Evolutionary conservation across 129 eudicot species (phyloP), one percentile per base, ranked within the genome.

Genomic region (Helichrysum umbraculigerum): DNA sequence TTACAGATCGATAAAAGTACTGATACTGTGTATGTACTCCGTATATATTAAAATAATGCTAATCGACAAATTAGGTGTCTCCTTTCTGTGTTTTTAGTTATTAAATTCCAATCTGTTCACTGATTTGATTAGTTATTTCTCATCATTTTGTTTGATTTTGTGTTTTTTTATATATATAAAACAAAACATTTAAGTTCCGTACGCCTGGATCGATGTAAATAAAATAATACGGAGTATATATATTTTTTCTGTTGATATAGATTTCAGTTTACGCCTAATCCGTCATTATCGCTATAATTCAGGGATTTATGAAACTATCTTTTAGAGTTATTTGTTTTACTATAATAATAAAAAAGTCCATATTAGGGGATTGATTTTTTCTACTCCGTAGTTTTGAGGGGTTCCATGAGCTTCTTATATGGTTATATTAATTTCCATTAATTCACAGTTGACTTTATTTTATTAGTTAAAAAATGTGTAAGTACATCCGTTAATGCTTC

Each of bases 141-240:
- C 71, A 74, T 80, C 61, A 80, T 80, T 67, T 74, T 74, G 83
- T 80, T 80, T 80, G 64, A 29, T 80, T 47, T 32, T 20, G 57
- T 80, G 79, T 67, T 74, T 67, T 73, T 50, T 19, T 66, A 44
- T 17, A 44, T 50, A 19, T 66, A 59, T 17, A 44, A 52, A 72
- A 51, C 41, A 35, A 8, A 34, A 25, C 42, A 56, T 20, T 66
- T 54, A 73, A 20, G 41, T 59, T 80, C 83, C 83, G 79, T 80
- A 80, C 79, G 62, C 52, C 42, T 74, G 37, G 65, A 58, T 67
- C 70, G 70, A 80, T 80, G 79, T 42, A 44, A 10, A 44, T 47
- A 1, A 20, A 41, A 57, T 66, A 37, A 66, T 80, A 30, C 5
- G n/a, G n/a, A n/a, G n/a, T n/a, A n/a, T n/a, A n/a, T n/a, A n/a